Base-by-base conservation (phyloP, 805 yeast species). In the Kuraishia floccosa region DNA sequence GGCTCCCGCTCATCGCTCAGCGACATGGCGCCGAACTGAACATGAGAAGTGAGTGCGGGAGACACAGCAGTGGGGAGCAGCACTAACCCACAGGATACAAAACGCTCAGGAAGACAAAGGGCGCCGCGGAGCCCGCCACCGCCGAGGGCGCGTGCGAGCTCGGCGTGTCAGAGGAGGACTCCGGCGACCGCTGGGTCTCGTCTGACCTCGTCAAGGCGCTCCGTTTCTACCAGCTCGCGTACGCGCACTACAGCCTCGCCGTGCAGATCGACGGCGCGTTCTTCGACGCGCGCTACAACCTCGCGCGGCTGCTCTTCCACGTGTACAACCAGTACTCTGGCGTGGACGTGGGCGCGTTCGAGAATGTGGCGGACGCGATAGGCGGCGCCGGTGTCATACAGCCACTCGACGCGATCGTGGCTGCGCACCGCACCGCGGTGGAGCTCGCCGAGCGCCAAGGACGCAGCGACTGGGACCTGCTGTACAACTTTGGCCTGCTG, bases 131-230 rank as follows among this genome's bases (percentile, higher is more conserved):
- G 22, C 22, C 29, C 26, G 44, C 41, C 4, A 62, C 73, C 1
- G 60, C 67, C 0, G 71, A 68, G 20, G 83, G 74, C 4, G 64
- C 43, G 31, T 57, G 76, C n/a, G 73, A 68, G 20, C 54, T 54
- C 30, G 89, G 75, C 1, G 60, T 75, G 1, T 57, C 56, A 8
- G 74, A 71, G 33, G 89, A 79, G 44, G 87, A 79, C 35, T 65
- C 71, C n/a, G 89, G 84, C 0, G 87, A 79, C 43, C 49, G 87
- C 28, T 80, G 86, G 85, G 47, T 72, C 5, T 58, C 71, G 1
- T 72, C 83, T 0, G 87, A 79, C 41, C 46, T 76, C 5, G 54
- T 79, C 8, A 79, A 80, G 39, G 68, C 76, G 0, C 48, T 79
- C 9, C 48, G 87, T 24, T 77, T 77, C 39, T 79, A 76, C 46